These are phyloP conservation scores for Escovopsis sp. DNA, from an alignment of 2,329 filamentous ascomycete genomes.

Conservation along the genomic window DNA sequence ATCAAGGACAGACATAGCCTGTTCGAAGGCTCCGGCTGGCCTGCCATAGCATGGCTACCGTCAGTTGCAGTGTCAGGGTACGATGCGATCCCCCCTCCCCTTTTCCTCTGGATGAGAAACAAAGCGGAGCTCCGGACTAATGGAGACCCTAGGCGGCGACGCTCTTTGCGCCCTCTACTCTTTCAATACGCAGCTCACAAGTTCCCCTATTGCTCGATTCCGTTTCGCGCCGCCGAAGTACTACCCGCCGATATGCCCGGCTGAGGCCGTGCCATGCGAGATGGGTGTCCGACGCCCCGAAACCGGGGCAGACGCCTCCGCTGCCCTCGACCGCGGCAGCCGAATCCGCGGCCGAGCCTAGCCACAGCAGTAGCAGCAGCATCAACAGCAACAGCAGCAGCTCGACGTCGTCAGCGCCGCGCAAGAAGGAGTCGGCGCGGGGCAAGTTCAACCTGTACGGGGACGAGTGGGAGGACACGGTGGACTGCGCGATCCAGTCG, in stretches of 20 bases:
- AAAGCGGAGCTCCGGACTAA: not conserved
- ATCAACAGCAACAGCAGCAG: not conserved
- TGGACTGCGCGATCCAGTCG: conserved; percentile 26
- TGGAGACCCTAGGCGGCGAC: conserved; percentile 6
- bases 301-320: not conserved
- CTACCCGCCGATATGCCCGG: conserved; percentile 1
- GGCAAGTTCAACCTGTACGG: conserved; percentile 23
- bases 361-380: too few relatives aligned
- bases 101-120: not conserved
- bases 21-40: not conserved
- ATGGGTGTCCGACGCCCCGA: conserved; percentile 11
- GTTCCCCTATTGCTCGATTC: conserved; percentile 4
- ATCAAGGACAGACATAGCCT: not conserved
- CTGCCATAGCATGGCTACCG: conserved; percentile 1
- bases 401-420: not conserved
- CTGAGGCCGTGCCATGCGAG: not conserved
- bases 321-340: not conserved
- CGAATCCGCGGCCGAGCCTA: not conserved
- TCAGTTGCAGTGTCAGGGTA: conserved; percentile 3
- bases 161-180: conserved; percentile 7
- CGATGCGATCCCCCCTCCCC: not conserved
- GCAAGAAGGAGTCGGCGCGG: conserved; percentile 13
- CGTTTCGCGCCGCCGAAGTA: not conserved
- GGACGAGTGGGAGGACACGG: conserved; percentile 29
- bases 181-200: conserved; percentile 9